These are phyloP conservation scores for Coleophoma cylindrospora DNA, from an alignment of 2,329 filamentous ascomycete species.

Conservation along the genomic window DNA sequence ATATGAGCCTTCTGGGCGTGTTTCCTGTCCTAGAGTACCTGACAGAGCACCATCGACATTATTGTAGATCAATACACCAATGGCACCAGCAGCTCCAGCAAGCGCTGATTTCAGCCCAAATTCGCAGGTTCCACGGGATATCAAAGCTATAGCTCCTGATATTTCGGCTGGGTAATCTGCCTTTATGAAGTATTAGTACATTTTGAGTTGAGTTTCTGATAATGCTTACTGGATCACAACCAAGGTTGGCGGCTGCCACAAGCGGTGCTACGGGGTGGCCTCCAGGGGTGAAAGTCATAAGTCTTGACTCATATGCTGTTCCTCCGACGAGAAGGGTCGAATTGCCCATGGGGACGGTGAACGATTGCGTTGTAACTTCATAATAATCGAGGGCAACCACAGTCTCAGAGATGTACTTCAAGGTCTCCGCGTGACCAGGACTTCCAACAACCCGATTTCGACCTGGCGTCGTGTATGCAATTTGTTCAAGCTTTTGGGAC, in stretches of 20 bases:
- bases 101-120: conserved; percentile 66
- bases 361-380: conserved; percentile 38
- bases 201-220: not conserved
- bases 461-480: conserved; percentile 35
- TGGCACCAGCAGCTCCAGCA: conserved; percentile 63
- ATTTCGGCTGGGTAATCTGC: conserved; percentile 55
- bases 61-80: conserved; percentile 70
- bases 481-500: conserved; percentile 38
- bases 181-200: not conserved
- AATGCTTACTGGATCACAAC: conserved; percentile 9
- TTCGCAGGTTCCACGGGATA: conserved; percentile 62
- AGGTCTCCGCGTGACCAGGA: conserved; percentile 39
- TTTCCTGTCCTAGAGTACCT: conserved; percentile 56
- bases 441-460: conserved; percentile 38
- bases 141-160: conserved; percentile 61
- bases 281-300: conserved; percentile 6
- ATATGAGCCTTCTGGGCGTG: conserved; percentile 28
- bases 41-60: conserved; percentile 50
- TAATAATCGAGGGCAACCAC: conserved; percentile 34
- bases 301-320: conserved; percentile 3
- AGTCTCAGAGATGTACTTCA: conserved; percentile 38
- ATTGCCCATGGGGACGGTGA: conserved; percentile 20
- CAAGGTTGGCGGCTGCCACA: conserved; percentile 10
- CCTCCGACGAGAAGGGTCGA: conserved; percentile 4
- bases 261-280: conserved; percentile 9